phyloP scores from a whole-genome alignment of 805 yeast genomes.

The Nakazawaea wickerhamii region DNA sequence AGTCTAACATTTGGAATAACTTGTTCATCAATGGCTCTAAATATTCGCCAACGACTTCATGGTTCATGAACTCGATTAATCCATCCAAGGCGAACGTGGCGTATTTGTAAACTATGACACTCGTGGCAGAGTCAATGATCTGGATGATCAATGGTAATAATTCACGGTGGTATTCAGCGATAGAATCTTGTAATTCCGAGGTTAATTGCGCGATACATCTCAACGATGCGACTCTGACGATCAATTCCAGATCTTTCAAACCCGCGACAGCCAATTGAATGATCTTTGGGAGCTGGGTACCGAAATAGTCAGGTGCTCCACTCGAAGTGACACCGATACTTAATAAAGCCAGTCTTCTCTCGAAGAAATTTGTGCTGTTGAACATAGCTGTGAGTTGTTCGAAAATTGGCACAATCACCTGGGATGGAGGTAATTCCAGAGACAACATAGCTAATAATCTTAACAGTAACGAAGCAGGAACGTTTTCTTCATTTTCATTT shows the following conservation, averaged over 20 bases:
- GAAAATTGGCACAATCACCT: constrained; percentile 76
- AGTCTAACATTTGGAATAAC: constrained; percentile 74
- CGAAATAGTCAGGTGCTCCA: constrained; percentile 92
- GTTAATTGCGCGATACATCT: constrained; percentile 75
- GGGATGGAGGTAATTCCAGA: constrained; percentile 85
- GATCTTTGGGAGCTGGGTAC: constrained; percentile 67
- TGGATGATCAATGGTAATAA: constrained; percentile 82
- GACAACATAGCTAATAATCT: constrained; percentile 77
- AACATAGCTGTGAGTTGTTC: constrained; percentile 55
- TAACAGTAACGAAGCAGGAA: constrained; percentile 72
- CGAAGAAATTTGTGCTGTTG: constrained; percentile 59
- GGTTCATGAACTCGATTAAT: constrained; percentile 83
- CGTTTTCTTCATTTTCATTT: constrained; percentile 88
- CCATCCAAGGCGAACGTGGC: constrained; percentile 92
- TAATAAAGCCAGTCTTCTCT: constrained; percentile 82
- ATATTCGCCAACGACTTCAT: constrained; percentile 74
- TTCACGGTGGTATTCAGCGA: constrained; percentile 78
- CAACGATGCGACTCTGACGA: constrained; percentile 83
- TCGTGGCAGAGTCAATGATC: constrained; percentile 81
- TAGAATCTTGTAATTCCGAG: constrained; percentile 74
- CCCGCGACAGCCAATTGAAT: constrained; percentile 72
- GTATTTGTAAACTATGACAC: constrained; percentile 78
- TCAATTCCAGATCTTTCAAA: constrained; percentile 64
- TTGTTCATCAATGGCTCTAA: constrained; percentile 88
- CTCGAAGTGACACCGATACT: constrained; percentile 78